Evolutionary conservation across 208 protist species (phyloP).

Genomic region (Tritrichomonas musculus): DNA sequence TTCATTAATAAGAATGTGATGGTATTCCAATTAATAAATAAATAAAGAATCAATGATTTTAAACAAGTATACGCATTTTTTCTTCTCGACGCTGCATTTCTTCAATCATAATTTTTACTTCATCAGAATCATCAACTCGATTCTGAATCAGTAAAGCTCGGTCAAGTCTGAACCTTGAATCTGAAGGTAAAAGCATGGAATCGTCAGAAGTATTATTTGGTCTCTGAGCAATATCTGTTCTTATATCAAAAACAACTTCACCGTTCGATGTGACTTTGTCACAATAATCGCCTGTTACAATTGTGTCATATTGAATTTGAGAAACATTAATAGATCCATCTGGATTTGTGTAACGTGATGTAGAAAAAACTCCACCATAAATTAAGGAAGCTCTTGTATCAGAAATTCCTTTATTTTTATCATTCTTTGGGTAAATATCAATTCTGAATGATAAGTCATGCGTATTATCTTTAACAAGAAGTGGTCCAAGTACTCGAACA

Average conservation of each 20-base stretch:
- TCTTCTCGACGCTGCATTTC: background rate
- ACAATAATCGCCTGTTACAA: background rate
- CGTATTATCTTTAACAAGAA: background rate
- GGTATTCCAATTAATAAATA: too few relatives aligned
- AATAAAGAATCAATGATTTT: too few relatives aligned
- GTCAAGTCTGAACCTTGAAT: background rate
- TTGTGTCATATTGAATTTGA: too few relatives aligned
- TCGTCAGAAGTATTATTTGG: background rate
- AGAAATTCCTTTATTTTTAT: background rate
- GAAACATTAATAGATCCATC: too few relatives aligned
- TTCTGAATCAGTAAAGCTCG: background rate
- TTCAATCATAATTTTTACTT: background rate
- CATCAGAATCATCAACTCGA: background rate
- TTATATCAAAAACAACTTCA: background rate
- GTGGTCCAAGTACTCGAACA: background rate
- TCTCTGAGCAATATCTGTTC: background rate
- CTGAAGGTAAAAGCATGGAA: background rate
- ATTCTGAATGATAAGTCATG: background rate
- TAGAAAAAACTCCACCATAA: background rate
- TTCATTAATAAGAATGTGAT: too few relatives aligned
- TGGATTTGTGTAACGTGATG: too few relatives aligned
- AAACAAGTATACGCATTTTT: background rate
- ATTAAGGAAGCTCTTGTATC: too few relatives aligned
- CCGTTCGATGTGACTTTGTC: background rate
- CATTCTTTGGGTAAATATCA: background rate